Conservation (phyloP, 768 basidiomycete species). For the Boletus edulis region DNA sequence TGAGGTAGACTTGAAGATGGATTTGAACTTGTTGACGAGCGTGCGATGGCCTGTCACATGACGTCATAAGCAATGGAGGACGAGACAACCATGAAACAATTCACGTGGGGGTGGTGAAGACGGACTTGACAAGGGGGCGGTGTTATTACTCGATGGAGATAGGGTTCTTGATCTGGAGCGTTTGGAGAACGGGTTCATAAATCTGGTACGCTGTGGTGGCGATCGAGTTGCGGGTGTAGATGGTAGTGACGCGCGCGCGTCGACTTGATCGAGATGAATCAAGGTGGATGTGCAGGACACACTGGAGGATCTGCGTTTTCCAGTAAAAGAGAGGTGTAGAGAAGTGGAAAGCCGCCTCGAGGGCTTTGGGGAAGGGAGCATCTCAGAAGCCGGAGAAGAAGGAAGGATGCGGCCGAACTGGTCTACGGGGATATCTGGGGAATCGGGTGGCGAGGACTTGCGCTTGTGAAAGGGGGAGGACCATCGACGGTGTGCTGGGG, state of each 20-base stretch:
- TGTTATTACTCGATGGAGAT: conserved; percentile 15
- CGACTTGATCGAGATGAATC: background rate
- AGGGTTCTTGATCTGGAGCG: conserved; percentile 14
- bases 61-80: background rate
- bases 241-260: background rate
- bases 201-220: conserved; percentile 11
- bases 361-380: background rate
- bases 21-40: conserved; percentile 20
- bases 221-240: background rate
- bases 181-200: conserved; percentile 17
- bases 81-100: background rate
- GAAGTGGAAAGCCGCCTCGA: background rate
- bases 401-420: conserved; percentile 4
- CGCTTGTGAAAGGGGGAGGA: conserved; percentile 4
- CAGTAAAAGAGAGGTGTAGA: conserved; percentile 6
- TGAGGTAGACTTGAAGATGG: conserved; percentile 18
- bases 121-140: background rate
- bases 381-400: background rate
- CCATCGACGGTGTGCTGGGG: background rate
- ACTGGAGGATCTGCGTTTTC: conserved; percentile 8
- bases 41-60: conserved; percentile 5
- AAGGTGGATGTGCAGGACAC: background rate
- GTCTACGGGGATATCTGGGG: background rate
- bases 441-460: background rate
- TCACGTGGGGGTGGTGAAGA: background rate